Percentiles rank a stretch among this genome's conserved stretches.
These are phyloP conservation scores for Microstegium vimineum DNA, from an alignment of 176 grass and related monocot species.

Conservation along the genomic window DNA sequence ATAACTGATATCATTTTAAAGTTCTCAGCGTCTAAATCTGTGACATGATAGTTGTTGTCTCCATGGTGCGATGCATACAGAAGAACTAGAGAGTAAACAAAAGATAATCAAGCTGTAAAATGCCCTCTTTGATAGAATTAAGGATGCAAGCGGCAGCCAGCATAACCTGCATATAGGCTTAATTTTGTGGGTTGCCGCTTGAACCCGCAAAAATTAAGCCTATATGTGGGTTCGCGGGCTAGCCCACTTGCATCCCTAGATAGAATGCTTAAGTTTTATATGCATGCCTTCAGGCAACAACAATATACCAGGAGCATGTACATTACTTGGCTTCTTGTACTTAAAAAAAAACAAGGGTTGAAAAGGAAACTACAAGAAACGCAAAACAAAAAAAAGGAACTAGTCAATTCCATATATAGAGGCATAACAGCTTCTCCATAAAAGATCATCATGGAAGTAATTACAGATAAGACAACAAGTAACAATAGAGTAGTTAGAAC, in stretches of 20 bases:
- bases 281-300: background rate
- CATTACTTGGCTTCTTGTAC: background rate
- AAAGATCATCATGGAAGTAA: constrained; percentile 6
- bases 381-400: background rate
- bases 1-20: constrained; percentile 1
- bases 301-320: background rate
- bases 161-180: too few species aligned
- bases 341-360: background rate
- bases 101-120: background rate
- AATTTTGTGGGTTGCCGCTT: too few species aligned
- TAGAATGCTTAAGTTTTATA: background rate
- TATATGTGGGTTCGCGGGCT: too few species aligned
- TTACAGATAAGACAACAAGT: background rate
- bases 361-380: background rate
- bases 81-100: background rate
- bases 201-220: too few species aligned
- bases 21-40: background rate
- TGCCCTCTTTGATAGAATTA: background rate
- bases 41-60: constrained; percentile 3
- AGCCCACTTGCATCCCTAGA: too few species aligned
- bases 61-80: background rate
- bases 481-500: background rate
- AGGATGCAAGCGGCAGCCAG: too few species aligned
- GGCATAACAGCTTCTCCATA: background rate
- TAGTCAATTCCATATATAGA: background rate